Conservation (phyloP, 2,329 filamentous ascomycete species). For the Endoconidiophora laricicola region DNA sequence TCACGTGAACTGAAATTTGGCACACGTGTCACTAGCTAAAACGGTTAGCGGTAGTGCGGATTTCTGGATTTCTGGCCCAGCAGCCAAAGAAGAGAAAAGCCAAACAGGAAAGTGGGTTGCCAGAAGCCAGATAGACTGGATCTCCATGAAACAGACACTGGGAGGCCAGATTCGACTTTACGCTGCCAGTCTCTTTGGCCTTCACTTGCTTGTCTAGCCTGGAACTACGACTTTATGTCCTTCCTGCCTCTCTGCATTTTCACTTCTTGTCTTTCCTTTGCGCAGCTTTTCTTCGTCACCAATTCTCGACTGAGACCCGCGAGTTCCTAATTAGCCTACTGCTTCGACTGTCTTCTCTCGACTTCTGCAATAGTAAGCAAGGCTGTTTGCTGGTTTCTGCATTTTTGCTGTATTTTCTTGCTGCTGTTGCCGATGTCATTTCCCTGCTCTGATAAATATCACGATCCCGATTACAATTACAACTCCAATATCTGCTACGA, state of each 20-base stretch:
- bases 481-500: not conserved
- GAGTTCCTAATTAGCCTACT: not conserved
- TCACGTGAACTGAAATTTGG: too few species aligned
- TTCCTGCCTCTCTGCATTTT: not conserved
- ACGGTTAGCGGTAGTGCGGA: not conserved
- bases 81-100: not conserved
- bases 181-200: not conserved
- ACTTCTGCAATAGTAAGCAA: not conserved
- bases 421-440: not conserved
- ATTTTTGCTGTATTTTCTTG: constrained; percentile 2
- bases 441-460: too few species aligned
- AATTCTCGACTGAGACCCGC: too few species aligned
- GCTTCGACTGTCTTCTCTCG: not conserved
- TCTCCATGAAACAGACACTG: not conserved
- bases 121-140: constrained; percentile 12
- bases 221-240: not conserved
- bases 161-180: constrained; percentile 6
- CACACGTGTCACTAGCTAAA: not conserved
- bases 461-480: too few species aligned
- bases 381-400: too few species aligned
- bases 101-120: not conserved
- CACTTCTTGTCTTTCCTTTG: constrained; percentile 2
- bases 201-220: not conserved
- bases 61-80: too few species aligned
- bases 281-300: not conserved